Conservation (phyloP, 306 rosid genomes). For the Cicer yamashitae region DNA sequence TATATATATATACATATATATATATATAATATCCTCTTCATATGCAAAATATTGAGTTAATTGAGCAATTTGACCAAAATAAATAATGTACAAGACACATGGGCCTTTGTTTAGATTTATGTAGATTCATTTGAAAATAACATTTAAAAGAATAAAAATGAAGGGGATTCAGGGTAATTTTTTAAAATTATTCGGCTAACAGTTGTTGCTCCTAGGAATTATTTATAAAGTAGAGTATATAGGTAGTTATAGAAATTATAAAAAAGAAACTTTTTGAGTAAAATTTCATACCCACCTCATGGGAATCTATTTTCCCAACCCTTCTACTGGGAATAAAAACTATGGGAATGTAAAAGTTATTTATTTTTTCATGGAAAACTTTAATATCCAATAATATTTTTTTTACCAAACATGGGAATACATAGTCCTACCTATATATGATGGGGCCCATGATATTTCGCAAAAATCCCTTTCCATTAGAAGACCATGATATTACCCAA, state of each 20-base stretch:
- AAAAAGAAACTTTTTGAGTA: not conserved
- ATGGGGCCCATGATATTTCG: not conserved
- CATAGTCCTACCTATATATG: not conserved
- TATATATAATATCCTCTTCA: not conserved
- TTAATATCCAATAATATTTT: not conserved
- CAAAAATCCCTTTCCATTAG: not conserved
- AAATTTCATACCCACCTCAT: not conserved
- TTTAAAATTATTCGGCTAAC: not conserved
- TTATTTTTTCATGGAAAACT: not conserved
- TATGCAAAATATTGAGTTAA: not conserved
- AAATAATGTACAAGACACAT: not conserved
- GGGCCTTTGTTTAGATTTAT: not conserved
- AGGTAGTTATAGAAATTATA: not conserved
- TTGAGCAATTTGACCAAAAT: conserved; percentile 18
- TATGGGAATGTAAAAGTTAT: not conserved
- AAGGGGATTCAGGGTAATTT: not conserved
- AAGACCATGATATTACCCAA: not conserved
- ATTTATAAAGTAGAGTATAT: not conserved
- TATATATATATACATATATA: not conserved
- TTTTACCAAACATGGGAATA: not conserved
- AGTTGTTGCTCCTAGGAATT: not conserved
- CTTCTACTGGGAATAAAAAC: not conserved
- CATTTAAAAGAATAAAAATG: not conserved
- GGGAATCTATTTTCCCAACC: not conserved
- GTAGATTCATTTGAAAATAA: not conserved